A percentile compares a stretch with the other conserved stretches of the same genome.
phyloP scores from a whole-genome alignment of 2,329 filamentous ascomycete species.

The Colletotrichum incanum region DNA sequence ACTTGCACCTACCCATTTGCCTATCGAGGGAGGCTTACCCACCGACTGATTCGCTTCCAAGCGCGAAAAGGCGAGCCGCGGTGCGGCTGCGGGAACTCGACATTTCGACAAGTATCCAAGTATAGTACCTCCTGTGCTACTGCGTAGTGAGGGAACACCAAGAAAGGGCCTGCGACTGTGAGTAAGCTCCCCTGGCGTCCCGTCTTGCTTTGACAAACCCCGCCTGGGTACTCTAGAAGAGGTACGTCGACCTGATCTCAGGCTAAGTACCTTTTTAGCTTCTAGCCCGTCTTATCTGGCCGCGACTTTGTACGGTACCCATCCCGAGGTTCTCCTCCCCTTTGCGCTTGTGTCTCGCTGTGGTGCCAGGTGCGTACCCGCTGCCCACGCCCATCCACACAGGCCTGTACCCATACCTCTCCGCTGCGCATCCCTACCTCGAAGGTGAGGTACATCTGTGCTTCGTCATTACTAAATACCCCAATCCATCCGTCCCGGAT shows the following conservation, averaged over 20 bases:
- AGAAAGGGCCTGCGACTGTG: slow-evolving; percentile 22
- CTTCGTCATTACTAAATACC: slow-evolving; percentile 46
- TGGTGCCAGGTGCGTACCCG: background rate
- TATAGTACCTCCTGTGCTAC: slow-evolving; percentile 32
- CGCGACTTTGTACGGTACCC: slow-evolving; percentile 16
- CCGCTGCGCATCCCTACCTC: slow-evolving; percentile 40
- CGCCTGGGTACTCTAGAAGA: slow-evolving; percentile 25
- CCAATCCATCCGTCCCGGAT: slow-evolving; percentile 44
- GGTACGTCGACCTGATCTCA: background rate
- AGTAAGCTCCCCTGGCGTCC: slow-evolving; percentile 40
- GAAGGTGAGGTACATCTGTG: slow-evolving; percentile 35
- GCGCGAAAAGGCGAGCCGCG: slow-evolving; percentile 37
- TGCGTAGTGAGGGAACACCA: slow-evolving; percentile 4
- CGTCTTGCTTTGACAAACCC: slow-evolving; percentile 25
- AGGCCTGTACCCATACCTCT: slow-evolving; percentile 33
- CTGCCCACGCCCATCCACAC: slow-evolving; percentile 16
- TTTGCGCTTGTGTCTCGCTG: background rate
- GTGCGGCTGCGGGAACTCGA: slow-evolving; percentile 30
- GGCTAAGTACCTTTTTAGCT: slow-evolving; percentile 28
- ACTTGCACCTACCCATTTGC: slow-evolving; percentile 33
- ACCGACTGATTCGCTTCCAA: slow-evolving; percentile 38
- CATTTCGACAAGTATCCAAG: slow-evolving; percentile 28
- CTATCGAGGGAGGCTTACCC: slow-evolving; percentile 40
- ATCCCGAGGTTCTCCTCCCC: background rate
- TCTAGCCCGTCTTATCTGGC: slow-evolving; percentile 15